Percentiles rank a stretch among this genome's conserved stretches.
Conservation (phyloP, 495 filamentous ascomycete genomes). For the Penicillium crystallinum region DNA sequence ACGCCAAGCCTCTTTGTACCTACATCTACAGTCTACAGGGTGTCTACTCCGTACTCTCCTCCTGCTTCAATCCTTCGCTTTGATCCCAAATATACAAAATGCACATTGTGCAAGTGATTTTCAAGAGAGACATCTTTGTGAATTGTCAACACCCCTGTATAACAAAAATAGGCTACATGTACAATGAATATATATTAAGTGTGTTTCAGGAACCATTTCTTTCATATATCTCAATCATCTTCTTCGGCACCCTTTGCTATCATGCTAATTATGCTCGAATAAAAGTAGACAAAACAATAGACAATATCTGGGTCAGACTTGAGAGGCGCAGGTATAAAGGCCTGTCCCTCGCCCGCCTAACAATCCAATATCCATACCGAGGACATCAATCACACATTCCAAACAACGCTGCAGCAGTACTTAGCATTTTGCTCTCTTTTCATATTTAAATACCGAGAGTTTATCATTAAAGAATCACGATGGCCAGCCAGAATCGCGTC, state of each 20-base stretch:
- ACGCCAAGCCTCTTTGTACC: conserved; percentile 19
- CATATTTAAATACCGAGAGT: too few species aligned
- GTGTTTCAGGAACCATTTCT: not conserved
- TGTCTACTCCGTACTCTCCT: too few species aligned
- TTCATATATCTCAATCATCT: not conserved
- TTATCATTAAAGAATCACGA: not conserved
- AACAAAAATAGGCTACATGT: not conserved
- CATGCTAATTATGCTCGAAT: not conserved
- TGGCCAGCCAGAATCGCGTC: not conserved
- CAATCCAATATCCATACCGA: not conserved
- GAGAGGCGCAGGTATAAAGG: not conserved
- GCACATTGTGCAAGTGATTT: not conserved
- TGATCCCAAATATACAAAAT: not conserved
- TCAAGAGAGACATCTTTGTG: too few species aligned
- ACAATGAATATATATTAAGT: not conserved
- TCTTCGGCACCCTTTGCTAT: not conserved
- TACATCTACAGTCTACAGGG: too few species aligned
- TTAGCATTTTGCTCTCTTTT: not conserved
- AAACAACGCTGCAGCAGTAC: not conserved
- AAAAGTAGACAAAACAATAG: too few species aligned
- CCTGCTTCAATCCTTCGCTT: not conserved
- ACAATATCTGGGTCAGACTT: not conserved
- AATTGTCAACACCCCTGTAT: too few species aligned
- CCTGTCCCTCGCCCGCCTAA: not conserved
- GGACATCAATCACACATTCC: not conserved